These are phyloP conservation scores for Aphanoascus verrucosus DNA, from an alignment of 2,329 filamentous ascomycete genomes.

Conservation along the genomic window DNA sequence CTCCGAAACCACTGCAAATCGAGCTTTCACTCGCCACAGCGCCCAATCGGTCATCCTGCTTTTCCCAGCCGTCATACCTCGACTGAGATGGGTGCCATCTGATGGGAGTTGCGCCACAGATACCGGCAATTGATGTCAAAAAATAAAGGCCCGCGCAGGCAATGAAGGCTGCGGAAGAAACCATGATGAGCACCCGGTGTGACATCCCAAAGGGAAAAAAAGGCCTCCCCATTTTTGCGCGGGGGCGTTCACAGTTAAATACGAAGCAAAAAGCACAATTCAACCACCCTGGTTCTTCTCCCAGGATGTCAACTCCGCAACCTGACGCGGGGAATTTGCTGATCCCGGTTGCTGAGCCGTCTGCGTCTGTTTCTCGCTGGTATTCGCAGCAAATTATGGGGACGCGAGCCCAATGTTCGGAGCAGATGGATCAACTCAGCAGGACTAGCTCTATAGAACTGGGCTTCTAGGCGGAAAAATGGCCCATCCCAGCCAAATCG, in stretches of 20 bases:
- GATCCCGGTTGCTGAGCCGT: neutral
- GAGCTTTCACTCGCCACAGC: conserved; percentile 60
- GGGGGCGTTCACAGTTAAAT: conserved; percentile 5
- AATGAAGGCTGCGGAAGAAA: conserved; percentile 10
- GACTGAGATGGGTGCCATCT: conserved; percentile 3
- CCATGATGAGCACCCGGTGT: conserved; percentile 11
- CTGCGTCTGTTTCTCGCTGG: neutral
- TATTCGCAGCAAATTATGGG: neutral
- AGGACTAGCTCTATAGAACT: neutral
- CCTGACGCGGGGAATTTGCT: conserved; percentile 2
- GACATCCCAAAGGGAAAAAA: conserved; percentile 9
- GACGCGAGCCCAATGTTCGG: neutral
- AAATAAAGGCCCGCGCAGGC: conserved; percentile 14
- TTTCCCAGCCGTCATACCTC: neutral
- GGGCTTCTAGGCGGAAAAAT: too few species aligned
- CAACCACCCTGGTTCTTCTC: neutral
- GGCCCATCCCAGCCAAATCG: neutral
- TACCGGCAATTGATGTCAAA: conserved; percentile 12
- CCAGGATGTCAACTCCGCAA: neutral
- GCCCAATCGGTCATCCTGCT: conserved; percentile 31
- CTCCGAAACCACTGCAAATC: conserved; percentile 60
- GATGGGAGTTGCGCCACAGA: conserved; percentile 11
- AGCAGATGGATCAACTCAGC: conserved; percentile 1
- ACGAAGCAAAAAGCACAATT: neutral
- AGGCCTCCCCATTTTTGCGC: neutral